Conservation (phyloP, 495 filamentous ascomycete species). For the Xylaria intraflava region DNA sequence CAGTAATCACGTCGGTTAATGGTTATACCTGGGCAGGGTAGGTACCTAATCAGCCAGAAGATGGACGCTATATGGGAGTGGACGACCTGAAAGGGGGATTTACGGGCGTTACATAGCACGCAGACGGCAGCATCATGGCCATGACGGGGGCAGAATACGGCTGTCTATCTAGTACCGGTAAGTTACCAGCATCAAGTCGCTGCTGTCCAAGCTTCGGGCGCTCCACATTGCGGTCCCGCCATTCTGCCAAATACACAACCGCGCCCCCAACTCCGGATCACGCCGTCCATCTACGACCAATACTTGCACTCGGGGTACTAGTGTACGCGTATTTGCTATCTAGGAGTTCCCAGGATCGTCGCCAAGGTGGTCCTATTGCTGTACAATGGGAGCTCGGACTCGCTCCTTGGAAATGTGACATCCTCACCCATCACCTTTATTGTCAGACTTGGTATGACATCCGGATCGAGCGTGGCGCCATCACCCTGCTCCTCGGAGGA, state of each 20-base stretch:
- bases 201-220: no score
- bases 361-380: constrained; percentile 8
- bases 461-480: constrained; percentile 1
- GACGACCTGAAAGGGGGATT: no score
- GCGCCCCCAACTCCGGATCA: neutral
- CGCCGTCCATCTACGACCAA: neutral
- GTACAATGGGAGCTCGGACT: constrained; percentile 16
- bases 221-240: no score
- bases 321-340: neutral
- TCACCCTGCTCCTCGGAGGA: constrained; percentile 4
- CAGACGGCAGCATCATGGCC: no score
- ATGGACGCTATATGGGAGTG: no score
- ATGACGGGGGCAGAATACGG: no score
- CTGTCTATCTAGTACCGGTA: no score
- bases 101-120: no score
- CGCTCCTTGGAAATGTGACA: constrained; percentile 6
- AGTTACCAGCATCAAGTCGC: no score
- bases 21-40: no score
- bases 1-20: no score
- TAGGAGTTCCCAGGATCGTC: neutral
- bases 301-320: neutral
- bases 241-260: neutral
- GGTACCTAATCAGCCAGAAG: no score
- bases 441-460: constrained; percentile 9
- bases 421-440: constrained; percentile 12